These are phyloP conservation scores for Penicillium argentinense DNA, from an alignment of 495 filamentous ascomycete genomes.

Conservation along the genomic window DNA sequence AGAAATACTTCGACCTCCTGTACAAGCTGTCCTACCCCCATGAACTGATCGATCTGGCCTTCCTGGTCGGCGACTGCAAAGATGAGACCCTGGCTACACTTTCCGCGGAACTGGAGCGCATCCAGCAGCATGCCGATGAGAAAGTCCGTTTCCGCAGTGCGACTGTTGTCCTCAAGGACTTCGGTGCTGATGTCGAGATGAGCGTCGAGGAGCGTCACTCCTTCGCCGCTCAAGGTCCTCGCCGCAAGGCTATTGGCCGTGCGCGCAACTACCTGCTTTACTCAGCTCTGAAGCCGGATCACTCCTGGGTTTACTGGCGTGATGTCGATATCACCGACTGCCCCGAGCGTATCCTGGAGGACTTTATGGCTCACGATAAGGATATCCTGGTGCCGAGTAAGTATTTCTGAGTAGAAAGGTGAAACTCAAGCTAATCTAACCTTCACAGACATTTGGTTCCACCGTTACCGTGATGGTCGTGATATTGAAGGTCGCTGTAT, in stretches of 20 bases:
- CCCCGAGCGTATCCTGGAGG: slow-evolving; percentile 83
- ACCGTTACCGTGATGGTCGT: slow-evolving; percentile 75
- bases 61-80: slow-evolving; percentile 80
- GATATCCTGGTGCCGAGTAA: slow-evolving; percentile 95
- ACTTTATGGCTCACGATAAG: slow-evolving; percentile 89
- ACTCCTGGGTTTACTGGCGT: slow-evolving; percentile 99
- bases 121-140: slow-evolving; percentile 75
- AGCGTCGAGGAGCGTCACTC: slow-evolving; percentile 52
- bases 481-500: slow-evolving; percentile 95
- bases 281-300: slow-evolving; percentile 82
- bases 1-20: slow-evolving; percentile 90
- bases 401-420: slow-evolving; percentile 25
- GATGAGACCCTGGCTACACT: slow-evolving; percentile 88
- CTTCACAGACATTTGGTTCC: slow-evolving; percentile 90
- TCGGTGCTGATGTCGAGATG: slow-evolving; percentile 68
- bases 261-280: slow-evolving; percentile 91
- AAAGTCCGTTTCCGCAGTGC: slow-evolving; percentile 79
- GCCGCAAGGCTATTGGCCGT: slow-evolving; percentile 84
- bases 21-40: slow-evolving; percentile 91
- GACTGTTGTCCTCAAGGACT: slow-evolving; percentile 85
- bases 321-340: slow-evolving; percentile 96
- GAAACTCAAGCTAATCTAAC: slow-evolving; percentile 21
- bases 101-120: slow-evolving; percentile 76
- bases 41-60: slow-evolving; percentile 85
- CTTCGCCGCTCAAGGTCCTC: slow-evolving; percentile 84